phyloP scores from a whole-genome alignment of 2,329 filamentous ascomycete genomes.

The Xylaria sp. region DNA sequence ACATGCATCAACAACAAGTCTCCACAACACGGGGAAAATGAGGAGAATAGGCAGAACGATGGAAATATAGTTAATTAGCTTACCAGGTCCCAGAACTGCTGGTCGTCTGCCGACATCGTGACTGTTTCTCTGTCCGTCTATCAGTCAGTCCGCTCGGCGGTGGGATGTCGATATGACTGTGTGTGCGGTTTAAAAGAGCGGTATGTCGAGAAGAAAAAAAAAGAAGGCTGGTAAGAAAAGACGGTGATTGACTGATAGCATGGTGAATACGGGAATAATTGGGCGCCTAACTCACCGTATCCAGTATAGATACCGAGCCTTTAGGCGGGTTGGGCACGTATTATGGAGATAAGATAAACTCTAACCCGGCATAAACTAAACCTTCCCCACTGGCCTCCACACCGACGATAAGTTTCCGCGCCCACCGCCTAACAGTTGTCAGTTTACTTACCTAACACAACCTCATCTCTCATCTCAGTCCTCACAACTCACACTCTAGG shows the following conservation, averaged over 20 bases:
- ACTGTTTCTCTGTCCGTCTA: background rate
- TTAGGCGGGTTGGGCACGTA: too few relatives aligned
- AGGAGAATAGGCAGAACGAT: background rate
- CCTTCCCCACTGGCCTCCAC: too few relatives aligned
- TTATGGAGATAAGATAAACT: too few relatives aligned
- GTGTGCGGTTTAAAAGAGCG: background rate
- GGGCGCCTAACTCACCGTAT: background rate
- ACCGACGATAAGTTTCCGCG: too few relatives aligned
- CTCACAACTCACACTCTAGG: too few relatives aligned
- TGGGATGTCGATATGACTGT: conserved; percentile 2
- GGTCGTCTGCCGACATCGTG: conserved; percentile 81
- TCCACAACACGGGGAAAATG: background rate
- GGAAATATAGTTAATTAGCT: conserved; percentile 48
- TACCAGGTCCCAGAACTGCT: conserved; percentile 82
- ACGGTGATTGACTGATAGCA: background rate
- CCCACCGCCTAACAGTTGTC: too few relatives aligned
- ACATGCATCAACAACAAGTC: conserved; percentile 19
- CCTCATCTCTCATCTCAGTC: too few relatives aligned
- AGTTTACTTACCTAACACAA: too few relatives aligned
- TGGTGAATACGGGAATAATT: background rate
- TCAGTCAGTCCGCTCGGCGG: conserved; percentile 3
- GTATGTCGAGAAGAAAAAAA: background rate
- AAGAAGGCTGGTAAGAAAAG: background rate
- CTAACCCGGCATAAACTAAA: too few relatives aligned
- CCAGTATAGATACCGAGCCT: background rate